Evolutionary conservation across 352 stramenopile species (phyloP).

Genomic region (Phytophthora idaei): DNA sequence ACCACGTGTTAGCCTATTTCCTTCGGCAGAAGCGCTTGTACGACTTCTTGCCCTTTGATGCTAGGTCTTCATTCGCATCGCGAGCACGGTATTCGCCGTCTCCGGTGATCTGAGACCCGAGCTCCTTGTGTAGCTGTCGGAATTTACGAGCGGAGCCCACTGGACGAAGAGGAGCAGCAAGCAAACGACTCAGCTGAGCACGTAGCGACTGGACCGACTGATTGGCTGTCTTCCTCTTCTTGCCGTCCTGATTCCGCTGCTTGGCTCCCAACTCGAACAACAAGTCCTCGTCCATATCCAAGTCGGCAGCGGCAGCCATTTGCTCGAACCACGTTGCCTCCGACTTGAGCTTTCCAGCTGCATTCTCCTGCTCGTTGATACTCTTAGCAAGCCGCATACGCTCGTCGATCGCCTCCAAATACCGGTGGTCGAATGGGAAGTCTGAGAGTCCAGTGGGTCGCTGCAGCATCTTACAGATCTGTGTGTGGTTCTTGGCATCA

Average conservation of each 20-base stretch:
- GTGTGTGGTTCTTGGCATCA: slow-evolving; percentile 81
- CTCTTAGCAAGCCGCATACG: slow-evolving; percentile 79
- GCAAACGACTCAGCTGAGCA: slow-evolving; percentile 58
- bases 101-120: slow-evolving; percentile 57
- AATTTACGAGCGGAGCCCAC: slow-evolving; percentile 86
- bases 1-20: slow-evolving; percentile 23
- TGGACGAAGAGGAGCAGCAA: slow-evolving; percentile 68
- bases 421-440: slow-evolving; percentile 87
- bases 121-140: slow-evolving; percentile 77
- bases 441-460: slow-evolving; percentile 79
- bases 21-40: slow-evolving; percentile 85
- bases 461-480: slow-evolving; percentile 90
- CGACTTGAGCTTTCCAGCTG: slow-evolving; percentile 76
- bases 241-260: slow-evolving; percentile 54
- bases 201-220: slow-evolving; percentile 65
- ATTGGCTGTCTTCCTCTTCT: slow-evolving; percentile 55
- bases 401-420: slow-evolving; percentile 72
- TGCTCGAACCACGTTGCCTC: slow-evolving; percentile 87
- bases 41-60: slow-evolving; percentile 74
- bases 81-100: slow-evolving; percentile 84
- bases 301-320: slow-evolving; percentile 80
- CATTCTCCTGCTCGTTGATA: slow-evolving; percentile 84
- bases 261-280: slow-evolving; percentile 72
- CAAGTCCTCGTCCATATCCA: slow-evolving; percentile 85
- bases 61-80: slow-evolving; percentile 75